Evolutionary conservation across 108 stramenopile genomes (phyloP).

Genomic region (Fragilariopsis cylindrus): DNA sequence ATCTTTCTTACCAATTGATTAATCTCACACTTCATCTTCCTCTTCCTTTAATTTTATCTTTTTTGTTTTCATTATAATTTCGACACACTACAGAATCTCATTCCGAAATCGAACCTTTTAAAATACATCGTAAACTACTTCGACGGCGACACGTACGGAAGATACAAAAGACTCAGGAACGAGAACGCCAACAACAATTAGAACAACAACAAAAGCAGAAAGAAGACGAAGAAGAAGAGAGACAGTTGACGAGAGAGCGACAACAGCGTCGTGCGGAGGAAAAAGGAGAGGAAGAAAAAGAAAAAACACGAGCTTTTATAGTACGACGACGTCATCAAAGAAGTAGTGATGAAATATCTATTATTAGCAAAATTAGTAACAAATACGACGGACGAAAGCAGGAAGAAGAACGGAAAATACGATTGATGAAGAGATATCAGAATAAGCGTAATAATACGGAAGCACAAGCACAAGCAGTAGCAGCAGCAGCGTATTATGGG

Average conservation of each 20-base stretch:
- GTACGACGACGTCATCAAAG: background rate
- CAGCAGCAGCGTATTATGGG: background rate
- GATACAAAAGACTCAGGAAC: conserved; percentile 29
- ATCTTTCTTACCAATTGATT: too few relatives aligned
- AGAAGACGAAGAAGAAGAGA: conserved; percentile 16
- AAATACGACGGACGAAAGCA: too few relatives aligned
- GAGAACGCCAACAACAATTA: background rate
- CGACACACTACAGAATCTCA: background rate
- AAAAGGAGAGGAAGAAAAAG: background rate
- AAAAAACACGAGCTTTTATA: conserved; percentile 2
- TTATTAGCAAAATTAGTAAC: too few relatives aligned
- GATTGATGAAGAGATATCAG: too few relatives aligned
- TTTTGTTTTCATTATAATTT: too few relatives aligned
- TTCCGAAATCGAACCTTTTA: conserved; percentile 5
- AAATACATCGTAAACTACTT: conserved; percentile 34
- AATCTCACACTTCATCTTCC: too few relatives aligned
- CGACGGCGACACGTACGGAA: conserved; percentile 38
- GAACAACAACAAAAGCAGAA: conserved; percentile 10
- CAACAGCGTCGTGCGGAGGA: background rate
- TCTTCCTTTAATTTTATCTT: too few relatives aligned
- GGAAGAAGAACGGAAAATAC: too few relatives aligned
- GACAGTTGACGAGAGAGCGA: conserved; percentile 17
- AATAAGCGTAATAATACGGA: too few relatives aligned
- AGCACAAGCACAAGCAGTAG: too few relatives aligned
- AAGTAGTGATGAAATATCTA: background rate